A percentile compares a stretch with the other conserved stretches of the same genome.
phyloP scores from a whole-genome alignment of 2,329 filamentous ascomycete genomes.

The Pseudocercospora vitis region DNA sequence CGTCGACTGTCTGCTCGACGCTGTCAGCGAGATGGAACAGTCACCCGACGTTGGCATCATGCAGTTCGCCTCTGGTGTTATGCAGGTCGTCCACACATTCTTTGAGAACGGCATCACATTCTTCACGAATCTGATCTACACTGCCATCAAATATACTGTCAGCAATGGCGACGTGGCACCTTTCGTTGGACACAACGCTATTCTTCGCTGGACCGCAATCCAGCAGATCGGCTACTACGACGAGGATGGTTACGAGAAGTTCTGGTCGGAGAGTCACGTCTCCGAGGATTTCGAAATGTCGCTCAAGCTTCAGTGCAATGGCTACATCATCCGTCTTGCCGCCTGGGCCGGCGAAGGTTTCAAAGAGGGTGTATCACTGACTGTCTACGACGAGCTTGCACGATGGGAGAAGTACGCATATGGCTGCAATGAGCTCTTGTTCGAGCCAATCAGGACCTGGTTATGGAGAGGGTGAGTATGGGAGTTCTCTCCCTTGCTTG shows the following conservation, averaged over 20 bases:
- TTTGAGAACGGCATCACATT: slow-evolving; percentile 78
- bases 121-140: slow-evolving; percentile 78
- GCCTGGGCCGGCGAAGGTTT: slow-evolving; percentile 69
- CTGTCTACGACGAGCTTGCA: slow-evolving; percentile 69
- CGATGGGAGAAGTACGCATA: slow-evolving; percentile 75
- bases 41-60: slow-evolving; percentile 70
- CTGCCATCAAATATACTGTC: slow-evolving; percentile 68
- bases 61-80: slow-evolving; percentile 72
- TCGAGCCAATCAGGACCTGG: slow-evolving; percentile 67
- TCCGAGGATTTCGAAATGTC: slow-evolving; percentile 78
- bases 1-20: slow-evolving; percentile 65
- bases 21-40: slow-evolving; percentile 69
- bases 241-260: slow-evolving; percentile 62
- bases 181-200: slow-evolving; percentile 76
- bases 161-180: slow-evolving; percentile 70
- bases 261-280: slow-evolving; percentile 74
- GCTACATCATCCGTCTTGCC: slow-evolving; percentile 67
- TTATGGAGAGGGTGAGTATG: slow-evolving; percentile 41
- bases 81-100: slow-evolving; percentile 70
- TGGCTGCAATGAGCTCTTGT: slow-evolving; percentile 69
- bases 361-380: slow-evolving; percentile 71
- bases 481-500: not conserved
- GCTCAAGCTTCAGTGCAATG: slow-evolving; percentile 67
- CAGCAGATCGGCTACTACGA: slow-evolving; percentile 59
- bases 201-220: slow-evolving; percentile 67